Base-by-base conservation (phyloP, 2,329 filamentous ascomycete species). In the Trichoderma asperellum region DNA sequence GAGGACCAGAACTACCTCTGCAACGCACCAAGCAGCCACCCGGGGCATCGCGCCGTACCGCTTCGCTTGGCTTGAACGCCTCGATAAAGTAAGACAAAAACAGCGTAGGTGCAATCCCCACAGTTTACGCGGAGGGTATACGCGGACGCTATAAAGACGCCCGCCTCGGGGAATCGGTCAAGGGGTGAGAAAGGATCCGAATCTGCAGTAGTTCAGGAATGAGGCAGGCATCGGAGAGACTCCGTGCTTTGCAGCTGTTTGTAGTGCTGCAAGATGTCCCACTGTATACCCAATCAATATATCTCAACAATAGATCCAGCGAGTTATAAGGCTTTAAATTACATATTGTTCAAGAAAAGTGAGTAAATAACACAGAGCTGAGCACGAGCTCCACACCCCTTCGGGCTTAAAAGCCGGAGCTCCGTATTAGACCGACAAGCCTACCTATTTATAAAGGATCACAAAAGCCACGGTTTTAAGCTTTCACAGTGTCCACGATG, bases 131-230 rank as follows among this genome's bases (percentile, higher is more conserved):
- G 53, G 53, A 57, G 29, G 18, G 55, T 18, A 49, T 58, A 58
- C 63, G 35, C 63, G 53, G 53, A 57, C 63, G 16, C 37, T 66
- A 57, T 12, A 35, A 24, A 35, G 29, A 35, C 24, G 55, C 61
- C 34, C 61, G 47, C 27, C n/a, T 37, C 34, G 11, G 53, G 40
- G 29, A 35, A 24, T 49, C 63, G 49, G 40, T 40, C 43, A 53
- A 40, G 61, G 61, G 43, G 29, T 52, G 52, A 29, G 37, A 21
- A 56, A 47, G 40, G 5, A 18, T 58, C 52, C 53, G 63, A 49
- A 58, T 40, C n/a, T 43, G 24, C 24, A 24, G 24, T 24, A 43
- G 60, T 37, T 12, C 29, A 12, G 32, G 5, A 32, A 32, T 32
- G 7, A 32, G 35, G 10, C 47, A 49, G 8, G 3, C 4, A 24